phyloP scores from a whole-genome alignment of 176 grass and related monocot genomes.

The Aegilops bicornis region DNA sequence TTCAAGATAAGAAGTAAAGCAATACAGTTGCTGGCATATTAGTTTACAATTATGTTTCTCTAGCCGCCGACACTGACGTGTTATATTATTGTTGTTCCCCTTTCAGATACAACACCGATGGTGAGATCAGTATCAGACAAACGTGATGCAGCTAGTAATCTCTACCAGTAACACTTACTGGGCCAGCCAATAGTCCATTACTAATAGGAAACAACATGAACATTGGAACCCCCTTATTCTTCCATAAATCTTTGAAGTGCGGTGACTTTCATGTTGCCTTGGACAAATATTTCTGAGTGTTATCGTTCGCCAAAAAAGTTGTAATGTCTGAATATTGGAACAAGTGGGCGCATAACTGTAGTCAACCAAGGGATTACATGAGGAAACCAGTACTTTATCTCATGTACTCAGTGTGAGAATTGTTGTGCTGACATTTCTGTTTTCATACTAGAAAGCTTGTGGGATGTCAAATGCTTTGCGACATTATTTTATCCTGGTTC shows the following conservation, averaged over 20 bases:
- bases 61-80: neutral
- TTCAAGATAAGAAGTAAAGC: conserved; percentile 19
- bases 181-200: neutral
- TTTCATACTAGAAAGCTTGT: neutral
- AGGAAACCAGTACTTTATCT: neutral
- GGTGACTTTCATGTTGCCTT: neutral
- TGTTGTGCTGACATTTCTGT: neutral
- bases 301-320: neutral
- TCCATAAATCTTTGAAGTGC: neutral
- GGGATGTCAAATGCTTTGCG: neutral
- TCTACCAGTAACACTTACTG: too few relatives aligned
- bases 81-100: neutral
- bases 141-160: too few relatives aligned
- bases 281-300: neutral
- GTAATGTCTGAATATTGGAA: neutral
- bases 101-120: neutral
- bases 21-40: neutral
- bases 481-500: neutral
- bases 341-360: neutral
- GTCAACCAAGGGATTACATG: neutral
- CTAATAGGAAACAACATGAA: neutral
- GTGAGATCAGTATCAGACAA: neutral
- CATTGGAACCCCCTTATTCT: neutral
- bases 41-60: neutral
- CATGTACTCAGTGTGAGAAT: neutral